These are phyloP conservation scores for Aspergillus costaricaensis DNA, from an alignment of 2,329 filamentous ascomycete species.

Conservation along the genomic window DNA sequence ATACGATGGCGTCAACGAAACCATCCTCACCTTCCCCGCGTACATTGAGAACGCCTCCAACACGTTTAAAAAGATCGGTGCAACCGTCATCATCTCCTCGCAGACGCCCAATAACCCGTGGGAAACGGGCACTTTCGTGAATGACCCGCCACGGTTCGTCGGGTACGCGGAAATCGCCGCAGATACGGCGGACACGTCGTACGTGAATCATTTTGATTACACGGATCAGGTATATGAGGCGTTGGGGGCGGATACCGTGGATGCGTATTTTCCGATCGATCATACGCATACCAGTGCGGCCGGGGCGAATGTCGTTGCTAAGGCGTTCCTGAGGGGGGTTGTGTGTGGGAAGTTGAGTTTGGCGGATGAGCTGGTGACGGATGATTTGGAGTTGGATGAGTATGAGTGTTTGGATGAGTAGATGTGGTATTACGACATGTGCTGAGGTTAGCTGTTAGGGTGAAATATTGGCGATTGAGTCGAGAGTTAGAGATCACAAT, in stretches of 20 bases:
- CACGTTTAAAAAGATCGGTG: constrained; percentile 58
- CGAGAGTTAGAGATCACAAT: too few species aligned
- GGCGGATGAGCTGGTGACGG: constrained; percentile 30
- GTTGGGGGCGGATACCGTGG: constrained; percentile 53
- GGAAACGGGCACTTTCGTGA: constrained; percentile 57
- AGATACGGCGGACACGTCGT: constrained; percentile 49
- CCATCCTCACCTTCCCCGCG: constrained; percentile 61
- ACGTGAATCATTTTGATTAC: constrained; percentile 64
- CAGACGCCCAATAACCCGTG: constrained; percentile 66
- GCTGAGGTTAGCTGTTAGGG: too few species aligned
- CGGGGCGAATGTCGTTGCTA: constrained; percentile 58
- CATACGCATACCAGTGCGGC: constrained; percentile 63
- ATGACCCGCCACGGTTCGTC: constrained; percentile 56
- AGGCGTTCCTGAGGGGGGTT: constrained; percentile 61
- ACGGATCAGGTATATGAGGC: constrained; percentile 56
- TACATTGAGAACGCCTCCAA: constrained; percentile 62
- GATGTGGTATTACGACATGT: background rate
- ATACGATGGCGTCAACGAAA: constrained; percentile 56
- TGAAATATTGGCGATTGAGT: too few species aligned
- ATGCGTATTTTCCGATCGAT: constrained; percentile 59
- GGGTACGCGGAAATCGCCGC: constrained; percentile 56
- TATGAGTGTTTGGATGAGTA: constrained; percentile 23
- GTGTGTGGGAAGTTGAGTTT: constrained; percentile 52
- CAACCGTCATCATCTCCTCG: constrained; percentile 60
- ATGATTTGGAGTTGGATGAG: constrained; percentile 30